Base-by-base conservation (phyloP, 345 rosid species). In the Sonneratia caseolaris region DNA sequence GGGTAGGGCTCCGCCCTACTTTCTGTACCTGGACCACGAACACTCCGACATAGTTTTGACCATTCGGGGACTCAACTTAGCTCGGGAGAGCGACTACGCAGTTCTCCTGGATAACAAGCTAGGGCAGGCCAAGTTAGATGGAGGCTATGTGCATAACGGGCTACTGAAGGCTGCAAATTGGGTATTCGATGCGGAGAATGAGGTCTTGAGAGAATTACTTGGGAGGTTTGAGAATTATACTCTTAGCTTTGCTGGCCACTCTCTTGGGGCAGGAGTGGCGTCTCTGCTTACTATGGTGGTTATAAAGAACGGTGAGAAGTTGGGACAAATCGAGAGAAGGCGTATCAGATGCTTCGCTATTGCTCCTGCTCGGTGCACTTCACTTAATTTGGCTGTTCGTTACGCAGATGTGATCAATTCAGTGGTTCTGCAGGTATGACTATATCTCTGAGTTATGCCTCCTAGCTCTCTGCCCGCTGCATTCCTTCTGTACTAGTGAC, bases 61-160 rank as follows among this genome's bases (percentile, higher is more conserved):
- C 37, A 75, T 91, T 37, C 82, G 93, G 73, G 99, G 97, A 27
- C 91, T 94, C 66, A 87, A 94, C 82, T 82, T 94, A 70, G 98
- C 89, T 9, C 90, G 79, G 75, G 93, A 88, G 82, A 76, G 89
- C 72, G 98, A 94, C 73, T 91, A 94, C 75, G 97, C 93, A 2
- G 86, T 91, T 79, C 81, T 94, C 68, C 94, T 94, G 49, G 97
- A 91, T 79, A 85, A 94, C 77, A 91, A 89, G 74, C 82, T 87
- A 48, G 98, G 97, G 32, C 97, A 94, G 85, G 81, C 95, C 0
- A 89, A 87, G 82, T 90, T 94, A 70, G 87, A 86, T 67, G 96
- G 98, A 42, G 98, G 98, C 42, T 91, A 94, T 79, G 97, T 91
- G 37, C 98, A 94, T 64, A 89, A 87, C 75, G 98, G 98, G 59